These are phyloP conservation scores for Coemansia guatemalensis DNA, from an alignment of 192 early-diverging fungal species.

Conservation along the genomic window DNA sequence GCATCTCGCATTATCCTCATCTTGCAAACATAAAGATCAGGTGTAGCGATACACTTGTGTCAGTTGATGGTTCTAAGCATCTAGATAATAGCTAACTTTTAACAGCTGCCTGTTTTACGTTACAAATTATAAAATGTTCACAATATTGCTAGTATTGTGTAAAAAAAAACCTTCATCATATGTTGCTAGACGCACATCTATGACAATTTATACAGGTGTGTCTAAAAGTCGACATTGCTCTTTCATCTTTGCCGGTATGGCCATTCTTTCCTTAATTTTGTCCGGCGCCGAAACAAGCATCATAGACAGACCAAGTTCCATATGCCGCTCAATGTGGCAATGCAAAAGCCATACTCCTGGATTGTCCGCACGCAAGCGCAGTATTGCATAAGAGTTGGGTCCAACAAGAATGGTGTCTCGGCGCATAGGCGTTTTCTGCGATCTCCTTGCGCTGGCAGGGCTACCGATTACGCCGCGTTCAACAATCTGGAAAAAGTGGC, in stretches of 20 bases:
- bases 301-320: conserved; percentile 70
- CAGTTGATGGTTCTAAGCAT: too few species aligned
- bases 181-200: too few species aligned
- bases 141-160: too few species aligned
- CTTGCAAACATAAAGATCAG: too few species aligned
- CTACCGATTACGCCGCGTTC: conserved; percentile 58
- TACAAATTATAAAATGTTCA: too few species aligned
- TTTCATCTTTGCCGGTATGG: conserved; percentile 51
- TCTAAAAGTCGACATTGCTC: conserved; percentile 64
- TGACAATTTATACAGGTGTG: conserved; percentile 46
- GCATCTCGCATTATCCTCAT: too few species aligned
- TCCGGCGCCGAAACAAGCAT: conserved; percentile 70
- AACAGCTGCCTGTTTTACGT: too few species aligned
- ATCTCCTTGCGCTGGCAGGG: conserved; percentile 19
- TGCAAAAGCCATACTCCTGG: conserved; percentile 85
- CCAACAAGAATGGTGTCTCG: conserved; percentile 72
- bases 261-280: conserved; percentile 51
- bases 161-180: too few species aligned
- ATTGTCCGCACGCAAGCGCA: conserved; percentile 77
- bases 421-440: conserved; percentile 48
- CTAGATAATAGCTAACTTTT: too few species aligned
- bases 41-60: too few species aligned
- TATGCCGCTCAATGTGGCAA: conserved; percentile 66
- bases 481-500: conserved; percentile 80
- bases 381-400: conserved; percentile 56